Conservation (phyloP, 2,329 filamentous ascomycete genomes). For the Penicillium sp. region DNA sequence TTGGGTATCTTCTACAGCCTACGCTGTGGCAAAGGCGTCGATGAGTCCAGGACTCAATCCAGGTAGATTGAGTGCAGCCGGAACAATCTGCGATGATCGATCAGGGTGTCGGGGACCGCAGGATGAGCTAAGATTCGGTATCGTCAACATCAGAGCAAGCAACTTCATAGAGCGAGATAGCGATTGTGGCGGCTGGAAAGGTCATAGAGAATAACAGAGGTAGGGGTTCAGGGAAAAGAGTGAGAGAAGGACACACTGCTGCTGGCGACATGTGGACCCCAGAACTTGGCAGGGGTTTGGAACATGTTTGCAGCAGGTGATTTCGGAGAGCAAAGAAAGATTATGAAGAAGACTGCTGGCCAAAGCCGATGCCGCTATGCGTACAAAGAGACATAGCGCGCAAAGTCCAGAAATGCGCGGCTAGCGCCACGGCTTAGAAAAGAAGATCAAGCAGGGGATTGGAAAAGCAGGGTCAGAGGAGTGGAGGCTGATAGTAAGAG, state of each 20-base stretch:
- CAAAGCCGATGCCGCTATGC: slow-evolving; percentile 16
- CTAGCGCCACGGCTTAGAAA: slow-evolving; percentile 3
- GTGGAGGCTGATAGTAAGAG: slow-evolving; percentile 18
- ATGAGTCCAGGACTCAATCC: slow-evolving; percentile 1
- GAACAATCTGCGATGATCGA: background rate
- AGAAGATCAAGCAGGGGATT: slow-evolving; percentile 20
- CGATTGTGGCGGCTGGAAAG: slow-evolving; percentile 22
- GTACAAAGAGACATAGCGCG: slow-evolving; percentile 20
- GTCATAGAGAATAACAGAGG: slow-evolving; percentile 27
- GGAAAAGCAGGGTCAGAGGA: slow-evolving; percentile 15
- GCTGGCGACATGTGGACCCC: slow-evolving; percentile 16
- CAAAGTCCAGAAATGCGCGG: slow-evolving; percentile 16
- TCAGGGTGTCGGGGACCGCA: slow-evolving; percentile 8
- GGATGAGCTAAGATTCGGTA: slow-evolving; percentile 38
- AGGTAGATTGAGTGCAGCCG: background rate
- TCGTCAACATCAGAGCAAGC: slow-evolving; percentile 39
- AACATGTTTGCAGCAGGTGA: slow-evolving; percentile 15
- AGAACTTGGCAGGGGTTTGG: slow-evolving; percentile 11
- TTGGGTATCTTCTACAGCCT: background rate
- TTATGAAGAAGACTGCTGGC: slow-evolving; percentile 16
- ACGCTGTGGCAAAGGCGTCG: slow-evolving; percentile 1
- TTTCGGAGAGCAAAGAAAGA: slow-evolving; percentile 20
- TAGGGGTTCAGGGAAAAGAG: slow-evolving; percentile 20
- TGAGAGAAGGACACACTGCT: slow-evolving; percentile 23
- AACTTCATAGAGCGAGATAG: slow-evolving; percentile 22